phyloP scores from a whole-genome alignment of 176 grass and related monocot genomes.

The Aegilops longissima region DNA sequence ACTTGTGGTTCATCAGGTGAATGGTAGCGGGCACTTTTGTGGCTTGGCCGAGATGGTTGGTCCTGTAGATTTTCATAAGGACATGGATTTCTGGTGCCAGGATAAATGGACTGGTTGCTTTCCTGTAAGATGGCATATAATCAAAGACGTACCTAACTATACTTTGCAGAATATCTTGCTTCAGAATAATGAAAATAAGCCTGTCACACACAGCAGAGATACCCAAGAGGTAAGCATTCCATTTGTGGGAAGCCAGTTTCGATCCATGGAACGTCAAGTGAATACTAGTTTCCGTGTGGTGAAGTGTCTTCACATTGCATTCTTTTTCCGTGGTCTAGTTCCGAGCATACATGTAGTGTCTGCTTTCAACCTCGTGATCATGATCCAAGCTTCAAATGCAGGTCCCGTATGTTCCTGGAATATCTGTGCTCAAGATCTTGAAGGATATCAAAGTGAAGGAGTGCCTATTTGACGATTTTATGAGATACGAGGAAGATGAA shows the following conservation, averaged over 20 bases:
- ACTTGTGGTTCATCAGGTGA: conserved; percentile 47
- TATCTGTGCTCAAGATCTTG: conserved; percentile 62
- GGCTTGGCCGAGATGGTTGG: conserved; percentile 95
- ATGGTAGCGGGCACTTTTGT: conserved; percentile 93
- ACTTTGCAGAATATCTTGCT: conserved; percentile 68
- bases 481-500: conserved; percentile 71
- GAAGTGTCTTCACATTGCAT: background rate
- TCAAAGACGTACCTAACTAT: conserved; percentile 84
- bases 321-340: background rate
- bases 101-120: conserved; percentile 97
- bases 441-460: conserved; percentile 48
- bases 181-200: conserved; percentile 93
- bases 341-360: background rate
- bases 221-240: conserved; percentile 82
- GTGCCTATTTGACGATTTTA: conserved; percentile 78
- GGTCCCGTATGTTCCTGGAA: conserved; percentile 60
- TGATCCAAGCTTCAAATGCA: conserved; percentile 37
- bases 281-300: background rate
- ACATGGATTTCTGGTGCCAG: conserved; percentile 96
- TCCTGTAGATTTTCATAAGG: conserved; percentile 80
- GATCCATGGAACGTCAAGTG: background rate
- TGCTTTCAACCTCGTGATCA: background rate
- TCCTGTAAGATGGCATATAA: conserved; percentile 90
- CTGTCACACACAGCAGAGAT: conserved; percentile 97
- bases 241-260: background rate